Conservation (phyloP, 108 stramenopile species). For the Aurantiochytrium sp. region DNA sequence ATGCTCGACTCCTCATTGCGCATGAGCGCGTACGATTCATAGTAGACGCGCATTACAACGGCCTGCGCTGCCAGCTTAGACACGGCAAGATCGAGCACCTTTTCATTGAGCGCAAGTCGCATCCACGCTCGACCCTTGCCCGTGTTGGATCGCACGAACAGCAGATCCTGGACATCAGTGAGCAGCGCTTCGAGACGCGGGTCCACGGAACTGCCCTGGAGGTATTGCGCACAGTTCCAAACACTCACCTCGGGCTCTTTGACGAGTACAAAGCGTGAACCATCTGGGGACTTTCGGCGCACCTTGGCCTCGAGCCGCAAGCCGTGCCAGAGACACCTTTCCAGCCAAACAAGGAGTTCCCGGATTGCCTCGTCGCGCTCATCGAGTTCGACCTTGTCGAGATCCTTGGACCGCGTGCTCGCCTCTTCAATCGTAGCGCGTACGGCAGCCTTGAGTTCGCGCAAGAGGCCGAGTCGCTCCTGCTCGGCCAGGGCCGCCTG, state of each 20-base stretch:
- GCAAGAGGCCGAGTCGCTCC: not conserved
- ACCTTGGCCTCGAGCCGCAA: not conserved
- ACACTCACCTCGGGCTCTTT: not conserved
- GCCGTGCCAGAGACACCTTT: not conserved
- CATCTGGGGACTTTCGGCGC: not conserved
- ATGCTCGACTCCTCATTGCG: not conserved
- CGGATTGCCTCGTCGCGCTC: not conserved
- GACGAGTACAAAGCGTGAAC: not conserved
- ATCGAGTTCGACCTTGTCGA: not conserved
- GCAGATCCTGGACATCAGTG: not conserved
- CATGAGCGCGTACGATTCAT: not conserved
- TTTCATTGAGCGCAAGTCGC: constrained; percentile 2
- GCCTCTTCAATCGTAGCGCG: not conserved
- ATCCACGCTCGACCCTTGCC: not conserved
- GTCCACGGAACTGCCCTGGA: not conserved
- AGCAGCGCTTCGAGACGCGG: not conserved
- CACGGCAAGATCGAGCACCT: not conserved
- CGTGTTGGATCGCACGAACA: not conserved
- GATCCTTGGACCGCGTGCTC: not conserved
- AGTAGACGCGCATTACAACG: not conserved
- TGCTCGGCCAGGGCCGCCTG: not conserved
- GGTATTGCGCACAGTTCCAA: not conserved
- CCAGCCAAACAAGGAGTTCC: not conserved
- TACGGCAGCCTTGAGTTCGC: not conserved
- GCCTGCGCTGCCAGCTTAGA: not conserved